These are phyloP conservation scores for Moesziomyces antarcticus DNA, from an alignment of 1,284 basidiomycete species.

Conservation along the genomic window DNA sequence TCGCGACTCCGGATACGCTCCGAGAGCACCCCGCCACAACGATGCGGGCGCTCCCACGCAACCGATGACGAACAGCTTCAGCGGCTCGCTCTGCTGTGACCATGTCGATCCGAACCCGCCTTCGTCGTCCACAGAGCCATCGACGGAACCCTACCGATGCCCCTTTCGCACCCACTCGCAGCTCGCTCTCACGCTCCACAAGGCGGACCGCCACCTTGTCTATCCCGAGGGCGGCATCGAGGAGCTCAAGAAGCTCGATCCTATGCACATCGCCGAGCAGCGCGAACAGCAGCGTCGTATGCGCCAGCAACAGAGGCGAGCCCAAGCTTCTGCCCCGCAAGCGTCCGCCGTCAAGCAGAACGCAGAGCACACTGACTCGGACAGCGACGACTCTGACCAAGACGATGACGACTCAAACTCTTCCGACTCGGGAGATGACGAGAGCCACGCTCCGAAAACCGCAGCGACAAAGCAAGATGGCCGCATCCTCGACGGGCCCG, in stretches of 20 bases:
- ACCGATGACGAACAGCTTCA: not conserved
- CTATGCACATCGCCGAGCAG: slow-evolving; percentile 59
- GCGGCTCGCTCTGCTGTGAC: slow-evolving; percentile 34
- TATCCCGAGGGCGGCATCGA: slow-evolving; percentile 62
- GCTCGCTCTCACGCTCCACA: slow-evolving; percentile 58
- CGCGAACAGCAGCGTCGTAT: slow-evolving; percentile 39
- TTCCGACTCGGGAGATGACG: slow-evolving; percentile 4
- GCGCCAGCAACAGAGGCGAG: slow-evolving; percentile 24
- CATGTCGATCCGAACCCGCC: slow-evolving; percentile 36
- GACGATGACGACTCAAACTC: slow-evolving; percentile 8
- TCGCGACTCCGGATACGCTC: slow-evolving; percentile 36
- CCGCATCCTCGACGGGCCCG: slow-evolving; percentile 51
- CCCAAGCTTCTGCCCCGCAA: slow-evolving; percentile 12
- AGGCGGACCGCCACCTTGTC: slow-evolving; percentile 63
- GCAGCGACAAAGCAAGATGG: slow-evolving; percentile 3
- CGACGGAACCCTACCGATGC: slow-evolving; percentile 24
- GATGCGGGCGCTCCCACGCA: not conserved
- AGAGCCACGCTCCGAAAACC: not conserved
- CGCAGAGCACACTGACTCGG: not conserved
- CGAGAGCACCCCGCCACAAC: slow-evolving; percentile 6
- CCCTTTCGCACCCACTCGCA: slow-evolving; percentile 36
- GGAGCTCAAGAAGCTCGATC: slow-evolving; percentile 58
- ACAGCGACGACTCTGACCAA: slow-evolving; percentile 5
- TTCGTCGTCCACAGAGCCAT: slow-evolving; percentile 17
- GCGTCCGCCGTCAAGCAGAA: not conserved